Percentiles rank a stretch among this genome's conserved stretches.
phyloP scores from a whole-genome alignment of 2,329 filamentous ascomycete genomes.

The Didymosphaeria variabile region DNA sequence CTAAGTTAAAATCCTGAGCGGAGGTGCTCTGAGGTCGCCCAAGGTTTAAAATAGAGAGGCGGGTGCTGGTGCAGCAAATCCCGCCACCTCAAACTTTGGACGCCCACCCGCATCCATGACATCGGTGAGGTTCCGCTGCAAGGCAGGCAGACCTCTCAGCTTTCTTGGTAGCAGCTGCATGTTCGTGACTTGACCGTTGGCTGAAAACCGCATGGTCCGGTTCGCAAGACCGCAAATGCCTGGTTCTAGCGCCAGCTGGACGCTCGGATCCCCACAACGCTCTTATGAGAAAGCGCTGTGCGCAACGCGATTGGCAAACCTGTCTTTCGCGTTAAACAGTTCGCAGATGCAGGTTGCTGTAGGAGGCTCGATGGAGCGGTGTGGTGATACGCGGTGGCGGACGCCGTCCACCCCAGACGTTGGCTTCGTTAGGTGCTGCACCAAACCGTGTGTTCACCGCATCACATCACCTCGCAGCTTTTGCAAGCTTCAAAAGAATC shows the following conservation, averaged over 20 bases:
- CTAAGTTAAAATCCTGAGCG: neutral
- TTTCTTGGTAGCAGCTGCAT: conserved; percentile 1
- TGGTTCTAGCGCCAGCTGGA: neutral
- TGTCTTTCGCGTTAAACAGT: neutral
- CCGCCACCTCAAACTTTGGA: conserved; percentile 6
- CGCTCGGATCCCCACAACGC: conserved; percentile 7
- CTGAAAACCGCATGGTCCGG: neutral
- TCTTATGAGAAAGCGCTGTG: neutral
- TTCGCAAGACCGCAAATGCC: no score
- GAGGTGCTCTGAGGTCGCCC: neutral
- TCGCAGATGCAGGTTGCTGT: conserved; percentile 4
- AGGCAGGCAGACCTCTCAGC: neutral
- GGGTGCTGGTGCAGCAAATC: conserved; percentile 9
- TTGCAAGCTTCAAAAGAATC: neutral
- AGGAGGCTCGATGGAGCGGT: neutral
- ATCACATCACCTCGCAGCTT: conserved; percentile 1
- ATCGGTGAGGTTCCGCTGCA: neutral
- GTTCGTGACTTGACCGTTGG: neutral
- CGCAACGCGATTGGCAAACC: neutral
- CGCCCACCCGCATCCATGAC: conserved; percentile 1
- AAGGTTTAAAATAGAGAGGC: conserved; percentile 12
- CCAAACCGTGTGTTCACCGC: neutral
- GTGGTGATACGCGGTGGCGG: neutral
- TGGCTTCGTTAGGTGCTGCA: neutral
- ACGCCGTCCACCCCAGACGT: neutral